Base-by-base conservation (phyloP, 495 filamentous ascomycete genomes). In the Aspergillus affinis region DNA sequence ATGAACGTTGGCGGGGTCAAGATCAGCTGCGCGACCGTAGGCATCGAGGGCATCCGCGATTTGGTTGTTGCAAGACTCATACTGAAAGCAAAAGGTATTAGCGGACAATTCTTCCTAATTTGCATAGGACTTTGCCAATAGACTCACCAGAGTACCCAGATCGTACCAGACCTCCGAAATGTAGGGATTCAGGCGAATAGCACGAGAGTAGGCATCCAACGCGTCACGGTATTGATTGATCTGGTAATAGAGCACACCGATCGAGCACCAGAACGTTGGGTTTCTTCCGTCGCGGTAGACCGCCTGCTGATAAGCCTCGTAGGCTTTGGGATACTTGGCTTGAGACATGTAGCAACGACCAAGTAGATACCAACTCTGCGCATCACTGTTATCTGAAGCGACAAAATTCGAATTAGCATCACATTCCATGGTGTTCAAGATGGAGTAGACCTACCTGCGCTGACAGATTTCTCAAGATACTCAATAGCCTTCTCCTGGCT, bases 81-180 rank as follows among this genome's bases (percentile, higher is more conserved):
- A 98, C 90, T 49, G 56, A 41, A 41, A 15, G 36, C 19, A 58
- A 45, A 6, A 57, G 48, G 46, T 12, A 50, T 60, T 54, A 64
- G 51, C 4, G 5, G 13, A 17, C 36, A 26, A 15, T 41, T 41
- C 36, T 41, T 41, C 36, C 9, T 17, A 1, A 17, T 32, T 32
- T 7, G 30, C 9, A 13, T 6, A 15, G 36, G 26, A 36, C n/a
- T 17, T 13, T 48, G 3, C 8, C 2, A 41, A 29, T 47, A 26
- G 53, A 84, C 89, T 81, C 85, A 96, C 91, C 78, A 98, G 68
- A 65, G 95, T 99, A 46, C 94, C 94, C 46, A 99, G 78, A 77
- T 99, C 95, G 75, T 98, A 99, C 94, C 94, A 99, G 46, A 99
- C 94, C 73, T 99, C 94, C 5, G 94, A 98, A 63, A 99, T 99